phyloP scores from a whole-genome alignment of 1,284 basidiomycete genomes.

The Mrakiaceae sp. region DNA sequence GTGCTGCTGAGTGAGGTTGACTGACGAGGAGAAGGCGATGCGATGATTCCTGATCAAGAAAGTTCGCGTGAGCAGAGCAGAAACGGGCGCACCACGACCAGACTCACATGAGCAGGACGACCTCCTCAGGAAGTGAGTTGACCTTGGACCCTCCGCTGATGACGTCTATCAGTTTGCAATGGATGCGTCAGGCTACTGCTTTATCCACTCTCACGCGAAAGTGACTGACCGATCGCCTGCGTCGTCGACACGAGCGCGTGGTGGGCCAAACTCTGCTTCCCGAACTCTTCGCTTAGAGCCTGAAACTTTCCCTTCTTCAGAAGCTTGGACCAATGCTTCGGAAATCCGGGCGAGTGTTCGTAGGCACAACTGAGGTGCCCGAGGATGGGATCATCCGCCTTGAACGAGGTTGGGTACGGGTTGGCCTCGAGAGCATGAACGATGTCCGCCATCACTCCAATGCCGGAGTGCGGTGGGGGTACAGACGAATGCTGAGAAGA shows the following conservation, averaged over 20 bases:
- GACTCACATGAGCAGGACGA: slow-evolving; percentile 6
- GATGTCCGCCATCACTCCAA: slow-evolving; percentile 36
- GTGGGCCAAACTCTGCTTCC: neutral
- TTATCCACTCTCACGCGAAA: no score
- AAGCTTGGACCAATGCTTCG: slow-evolving; percentile 10
- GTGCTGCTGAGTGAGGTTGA: slow-evolving; percentile 23
- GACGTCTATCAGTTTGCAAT: slow-evolving; percentile 21
- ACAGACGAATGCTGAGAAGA: slow-evolving; percentile 32
- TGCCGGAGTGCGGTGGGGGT: slow-evolving; percentile 34
- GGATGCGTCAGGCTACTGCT: no score
- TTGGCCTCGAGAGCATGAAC: slow-evolving; percentile 34
- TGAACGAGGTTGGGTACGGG: slow-evolving; percentile 28
- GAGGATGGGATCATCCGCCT: slow-evolving; percentile 22
- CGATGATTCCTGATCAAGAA: slow-evolving; percentile 8
- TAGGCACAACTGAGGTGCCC: slow-evolving; percentile 23
- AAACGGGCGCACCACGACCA: no score
- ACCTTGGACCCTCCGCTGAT: slow-evolving; percentile 22
- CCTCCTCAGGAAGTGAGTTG: slow-evolving; percentile 16
- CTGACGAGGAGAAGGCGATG: slow-evolving; percentile 8
- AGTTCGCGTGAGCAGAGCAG: neutral
- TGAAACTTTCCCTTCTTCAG: neutral
- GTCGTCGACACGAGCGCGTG: slow-evolving; percentile 28
- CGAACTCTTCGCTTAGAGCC: slow-evolving; percentile 10
- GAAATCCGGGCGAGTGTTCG: slow-evolving; percentile 15
- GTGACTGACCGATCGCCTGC: slow-evolving; percentile 21